phyloP scores from a whole-genome alignment of 1,284 basidiomycete genomes.

The Ustilago nuda region DNA sequence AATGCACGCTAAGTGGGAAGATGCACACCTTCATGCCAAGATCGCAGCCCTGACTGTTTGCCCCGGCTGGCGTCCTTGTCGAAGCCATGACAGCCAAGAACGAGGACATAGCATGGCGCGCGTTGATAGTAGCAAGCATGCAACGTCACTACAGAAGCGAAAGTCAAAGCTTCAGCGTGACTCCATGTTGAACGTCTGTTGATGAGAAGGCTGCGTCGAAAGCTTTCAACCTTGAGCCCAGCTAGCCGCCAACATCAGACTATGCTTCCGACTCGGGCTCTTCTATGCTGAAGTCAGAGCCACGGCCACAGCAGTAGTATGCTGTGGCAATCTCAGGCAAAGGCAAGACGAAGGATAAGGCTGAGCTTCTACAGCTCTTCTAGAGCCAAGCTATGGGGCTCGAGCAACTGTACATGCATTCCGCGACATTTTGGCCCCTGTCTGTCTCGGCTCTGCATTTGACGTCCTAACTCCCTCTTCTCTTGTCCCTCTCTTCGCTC shows the following conservation, averaged over 20 bases:
- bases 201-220: neutral
- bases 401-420: constrained; percentile 31
- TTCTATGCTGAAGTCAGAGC: neutral
- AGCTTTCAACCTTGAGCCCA: constrained; percentile 17
- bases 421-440: constrained; percentile 51
- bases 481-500: neutral
- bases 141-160: neutral
- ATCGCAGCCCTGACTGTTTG: neutral
- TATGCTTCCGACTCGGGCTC: neutral
- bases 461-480: constrained; percentile 8
- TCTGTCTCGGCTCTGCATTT: constrained; percentile 37
- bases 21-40: neutral
- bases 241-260: neutral
- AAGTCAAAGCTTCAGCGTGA: neutral
- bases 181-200: neutral
- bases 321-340: neutral
- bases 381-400: constrained; percentile 13
- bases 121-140: neutral
- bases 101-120: no score
- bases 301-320: neutral
- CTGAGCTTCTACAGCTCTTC: neutral
- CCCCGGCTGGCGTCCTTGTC: neutral
- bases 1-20: constrained; percentile 19
- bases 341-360: neutral
- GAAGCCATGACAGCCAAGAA: neutral